A percentile compares a stretch with the other conserved stretches of the same genome.
These are phyloP conservation scores for Yarrowia sp. DNA, from an alignment of 805 yeast species.

Conservation along the genomic window DNA sequence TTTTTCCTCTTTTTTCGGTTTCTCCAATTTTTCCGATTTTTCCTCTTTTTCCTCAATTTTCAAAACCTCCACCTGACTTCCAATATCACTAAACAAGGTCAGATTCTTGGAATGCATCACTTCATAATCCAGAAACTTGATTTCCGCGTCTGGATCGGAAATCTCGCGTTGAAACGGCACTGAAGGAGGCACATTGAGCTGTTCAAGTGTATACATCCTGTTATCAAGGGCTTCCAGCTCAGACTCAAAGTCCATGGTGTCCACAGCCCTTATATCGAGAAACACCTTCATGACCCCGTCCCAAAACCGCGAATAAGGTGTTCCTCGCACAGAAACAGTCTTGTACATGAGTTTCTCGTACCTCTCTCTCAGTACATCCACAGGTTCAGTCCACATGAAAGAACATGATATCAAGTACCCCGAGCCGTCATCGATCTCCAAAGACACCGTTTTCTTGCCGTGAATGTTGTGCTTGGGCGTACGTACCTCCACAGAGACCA, in stretches of 20 bases:
- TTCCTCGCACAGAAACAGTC: slow-evolving; percentile 7
- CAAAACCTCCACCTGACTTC: neutral
- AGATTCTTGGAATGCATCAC: neutral
- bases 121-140: neutral
- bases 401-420: neutral
- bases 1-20: neutral
- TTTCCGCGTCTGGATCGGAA: neutral
- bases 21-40: neutral
- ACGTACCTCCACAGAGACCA: neutral
- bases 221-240: slow-evolving; percentile 11
- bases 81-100: neutral
- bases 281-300: neutral
- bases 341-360: slow-evolving; percentile 1
- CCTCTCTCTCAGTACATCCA: neutral
- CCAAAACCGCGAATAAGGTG: neutral
- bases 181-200: neutral
- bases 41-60: neutral
- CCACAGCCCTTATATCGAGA: neutral
- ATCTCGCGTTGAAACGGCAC: neutral
- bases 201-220: slow-evolving; percentile 2
- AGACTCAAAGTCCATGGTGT: neutral
- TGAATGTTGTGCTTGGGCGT: neutral
- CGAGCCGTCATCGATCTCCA: slow-evolving; percentile 11
- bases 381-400: neutral
- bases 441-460: neutral